These are phyloP conservation scores for Phaeomoniella chlamydospora DNA, from an alignment of 2,329 filamentous ascomycete species.

Conservation along the genomic window DNA sequence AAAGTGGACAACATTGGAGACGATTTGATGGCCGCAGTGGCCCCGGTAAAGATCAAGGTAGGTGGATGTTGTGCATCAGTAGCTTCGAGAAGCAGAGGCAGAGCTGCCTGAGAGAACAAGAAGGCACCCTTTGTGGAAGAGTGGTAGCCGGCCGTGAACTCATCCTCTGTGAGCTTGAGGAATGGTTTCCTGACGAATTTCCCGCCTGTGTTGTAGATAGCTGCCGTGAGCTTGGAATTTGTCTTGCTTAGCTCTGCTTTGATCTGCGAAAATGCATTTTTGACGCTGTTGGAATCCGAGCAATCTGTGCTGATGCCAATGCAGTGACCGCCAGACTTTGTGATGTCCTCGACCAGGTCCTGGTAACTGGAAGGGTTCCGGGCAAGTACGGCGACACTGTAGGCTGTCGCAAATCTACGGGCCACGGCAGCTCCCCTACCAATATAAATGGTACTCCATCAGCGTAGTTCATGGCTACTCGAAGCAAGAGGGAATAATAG, in stretches of 20 bases:
- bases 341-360: constrained; percentile 43
- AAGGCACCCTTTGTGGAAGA: constrained; percentile 45
- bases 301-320: constrained; percentile 48
- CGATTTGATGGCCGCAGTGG: constrained; percentile 65
- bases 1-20: constrained; percentile 57
- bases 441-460: no score
- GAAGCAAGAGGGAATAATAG: constrained; percentile 1
- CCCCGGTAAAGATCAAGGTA: constrained; percentile 72
- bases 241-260: constrained; percentile 37
- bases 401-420: constrained; percentile 41
- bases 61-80: constrained; percentile 49
- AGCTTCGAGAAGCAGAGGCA: constrained; percentile 57
- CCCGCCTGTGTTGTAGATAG: constrained; percentile 47
- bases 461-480: no score
- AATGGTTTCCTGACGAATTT: constrained; percentile 45
- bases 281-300: constrained; percentile 35
- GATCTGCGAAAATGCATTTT: constrained; percentile 38
- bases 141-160: constrained; percentile 37
- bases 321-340: constrained; percentile 40
- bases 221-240: constrained; percentile 31
- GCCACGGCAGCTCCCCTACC: constrained; percentile 43
- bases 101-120: constrained; percentile 55
- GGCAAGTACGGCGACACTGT: constrained; percentile 45
- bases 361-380: constrained; percentile 43
- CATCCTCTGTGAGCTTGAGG: constrained; percentile 43